Base-by-base conservation (phyloP, 306 rosid species). In the Castanea mollissima region DNA sequence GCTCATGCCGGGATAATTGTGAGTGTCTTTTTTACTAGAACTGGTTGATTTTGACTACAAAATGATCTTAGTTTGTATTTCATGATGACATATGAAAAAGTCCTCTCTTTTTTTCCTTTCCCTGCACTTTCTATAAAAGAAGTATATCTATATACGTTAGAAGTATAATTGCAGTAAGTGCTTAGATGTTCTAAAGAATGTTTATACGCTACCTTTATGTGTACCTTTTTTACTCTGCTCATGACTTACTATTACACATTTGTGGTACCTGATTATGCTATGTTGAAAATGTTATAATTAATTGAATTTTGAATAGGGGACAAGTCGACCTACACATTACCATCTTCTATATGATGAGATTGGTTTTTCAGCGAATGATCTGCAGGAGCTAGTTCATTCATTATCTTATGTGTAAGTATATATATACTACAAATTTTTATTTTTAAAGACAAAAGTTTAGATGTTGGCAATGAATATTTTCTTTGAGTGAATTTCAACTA, bases 291-390 rank as follows among this genome's bases (percentile, higher is more conserved):
- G 10, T 5, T 1, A 18, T 55, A 15, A 16, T 55, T 4, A 55
- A 16, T 19, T 55, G 60, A 55, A 2, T 15, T 69, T 44, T 11
- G 35, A 14, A n/a, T 8, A 86, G 89, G 89, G 87, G 5, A 86
- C 87, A 44, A 78, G 55, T 72, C 77, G 85, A 18, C 89, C 89
- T 58, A 86, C 85, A 35, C 87, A 86, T 69, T 83, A 83, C 74
- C 75, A 75, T 64, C 85, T 86, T 38, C 70, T 86, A 29, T 65
- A 72, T 44, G 85, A 86, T 59, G 87, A 86, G 67, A 74, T 83
- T 12, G 85, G 87, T 1, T 86, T 86, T 76, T 51, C 85, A 14
- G 69, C 85, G 1, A 85, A 83, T 74, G 81, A 2, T 62, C 9
- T 86, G 63, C 89, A 86, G 56, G 85, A 83, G 72, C 18, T 86